Conservation (phyloP, 1,284 basidiomycete genomes). For the Apiotrichum brassicae region DNA sequence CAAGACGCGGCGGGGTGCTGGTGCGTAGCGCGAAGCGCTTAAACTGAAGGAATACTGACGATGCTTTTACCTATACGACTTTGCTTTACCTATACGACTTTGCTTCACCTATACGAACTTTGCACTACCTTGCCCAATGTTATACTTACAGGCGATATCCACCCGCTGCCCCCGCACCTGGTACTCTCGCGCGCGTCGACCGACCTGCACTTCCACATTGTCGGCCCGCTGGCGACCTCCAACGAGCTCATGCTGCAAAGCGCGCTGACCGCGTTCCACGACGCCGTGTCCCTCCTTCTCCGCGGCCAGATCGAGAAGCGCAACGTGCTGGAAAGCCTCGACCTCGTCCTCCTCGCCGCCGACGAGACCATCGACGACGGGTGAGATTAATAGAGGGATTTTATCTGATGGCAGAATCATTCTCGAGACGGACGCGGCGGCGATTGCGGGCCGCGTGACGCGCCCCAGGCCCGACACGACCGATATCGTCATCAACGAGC, state of each 20-base stretch:
- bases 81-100: no score
- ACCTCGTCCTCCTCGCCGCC: conserved; percentile 83
- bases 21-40: conserved; percentile 51
- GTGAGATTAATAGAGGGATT: conserved; percentile 52
- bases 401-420: conserved; percentile 64
- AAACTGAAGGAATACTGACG: background rate
- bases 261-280: conserved; percentile 75
- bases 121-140: no score
- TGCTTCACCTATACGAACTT: no score
- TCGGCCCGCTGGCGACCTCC: conserved; percentile 72
- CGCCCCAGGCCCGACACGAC: conserved; percentile 86
- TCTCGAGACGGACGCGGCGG: conserved; percentile 90
- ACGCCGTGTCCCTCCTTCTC: conserved; percentile 77
- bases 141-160: conserved; percentile 83
- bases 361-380: conserved; percentile 98
- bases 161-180: conserved; percentile 81
- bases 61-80: no score
- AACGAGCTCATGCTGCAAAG: conserved; percentile 95
- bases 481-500: conserved; percentile 98
- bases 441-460: conserved; percentile 91
- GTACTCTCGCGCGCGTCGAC: conserved; percentile 88
- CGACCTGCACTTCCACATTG: conserved; percentile 91
- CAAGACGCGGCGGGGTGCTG: conserved; percentile 86
- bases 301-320: conserved; percentile 93
- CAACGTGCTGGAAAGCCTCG: conserved; percentile 88